Percentiles rank a stretch among this genome's conserved stretches.
Evolutionary conservation across 306 rosid genomes (phyloP).

Genomic region (Sindora glabra): DNA sequence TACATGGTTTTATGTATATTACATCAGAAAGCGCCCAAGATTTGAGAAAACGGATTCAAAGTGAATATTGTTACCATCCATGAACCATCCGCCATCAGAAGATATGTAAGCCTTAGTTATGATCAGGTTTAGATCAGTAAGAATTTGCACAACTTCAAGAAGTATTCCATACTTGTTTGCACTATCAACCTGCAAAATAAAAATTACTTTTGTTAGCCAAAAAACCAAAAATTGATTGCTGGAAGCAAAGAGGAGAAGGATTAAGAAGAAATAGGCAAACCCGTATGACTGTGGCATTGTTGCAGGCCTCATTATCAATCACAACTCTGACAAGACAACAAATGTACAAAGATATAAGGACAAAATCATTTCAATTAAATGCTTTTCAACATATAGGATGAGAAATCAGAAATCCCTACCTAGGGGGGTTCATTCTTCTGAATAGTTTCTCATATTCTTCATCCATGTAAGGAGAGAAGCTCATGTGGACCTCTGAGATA

Average conservation of each 20-base stretch:
- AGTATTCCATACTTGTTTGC: conserved; percentile 85
- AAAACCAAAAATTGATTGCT: background rate
- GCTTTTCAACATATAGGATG: conserved; percentile 10
- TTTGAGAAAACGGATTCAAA: background rate
- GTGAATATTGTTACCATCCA: conserved; percentile 67
- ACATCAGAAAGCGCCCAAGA: background rate
- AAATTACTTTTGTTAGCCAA: conserved; percentile 2
- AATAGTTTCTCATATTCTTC: conserved; percentile 85
- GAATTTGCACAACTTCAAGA: conserved; percentile 85
- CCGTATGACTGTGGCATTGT: conserved; percentile 82
- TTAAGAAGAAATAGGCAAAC: conserved; percentile 21
- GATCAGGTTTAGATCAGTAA: conserved; percentile 80
- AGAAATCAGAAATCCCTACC: conserved; percentile 33
- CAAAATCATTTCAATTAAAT: conserved; percentile 8
- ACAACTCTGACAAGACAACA: conserved; percentile 70
- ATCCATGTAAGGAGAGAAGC: conserved; percentile 73
- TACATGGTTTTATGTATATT: too few species aligned
- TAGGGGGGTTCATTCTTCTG: conserved; percentile 89
- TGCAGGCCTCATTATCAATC: conserved; percentile 76
- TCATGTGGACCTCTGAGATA: conserved; percentile 61
- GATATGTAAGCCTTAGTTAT: conserved; percentile 85
- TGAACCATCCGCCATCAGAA: conserved; percentile 98
- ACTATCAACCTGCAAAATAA: conserved; percentile 61
- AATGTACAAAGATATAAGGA: conserved; percentile 17
- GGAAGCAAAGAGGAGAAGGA: background rate